Evolutionary conservation across 768 basidiomycete genomes (phyloP).

Genomic region (Rhizopogon vulgaris): DNA sequence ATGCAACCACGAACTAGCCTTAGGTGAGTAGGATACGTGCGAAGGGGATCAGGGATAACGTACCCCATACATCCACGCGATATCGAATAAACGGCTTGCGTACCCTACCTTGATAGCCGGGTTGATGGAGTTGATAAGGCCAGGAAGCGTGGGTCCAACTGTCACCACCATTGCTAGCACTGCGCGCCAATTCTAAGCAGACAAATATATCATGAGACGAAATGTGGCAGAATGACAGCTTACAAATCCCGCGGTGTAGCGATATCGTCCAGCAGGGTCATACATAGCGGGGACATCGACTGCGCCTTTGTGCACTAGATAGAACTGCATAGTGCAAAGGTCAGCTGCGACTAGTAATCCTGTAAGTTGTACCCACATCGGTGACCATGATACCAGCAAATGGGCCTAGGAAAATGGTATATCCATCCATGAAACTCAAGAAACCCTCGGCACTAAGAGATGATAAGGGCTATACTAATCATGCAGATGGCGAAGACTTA

Average conservation of each 20-base stretch:
- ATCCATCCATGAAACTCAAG: conserved; percentile 75
- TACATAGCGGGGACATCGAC: conserved; percentile 86
- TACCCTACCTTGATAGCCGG: conserved; percentile 55
- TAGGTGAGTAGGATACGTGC: conserved; percentile 5
- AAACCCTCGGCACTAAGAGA: conserved; percentile 52
- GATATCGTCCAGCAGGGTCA: conserved; percentile 69
- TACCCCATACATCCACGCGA: conserved; percentile 76
- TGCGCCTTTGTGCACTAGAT: conserved; percentile 64
- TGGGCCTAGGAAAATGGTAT: conserved; percentile 82
- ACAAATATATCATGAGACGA: neutral
- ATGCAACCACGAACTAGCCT: conserved; percentile 19
- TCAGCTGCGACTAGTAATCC: neutral
- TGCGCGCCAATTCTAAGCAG: conserved; percentile 73
- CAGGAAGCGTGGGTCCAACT: conserved; percentile 70
- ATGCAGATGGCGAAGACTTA: conserved; percentile 2
- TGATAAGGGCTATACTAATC: neutral
- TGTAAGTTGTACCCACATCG: conserved; percentile 34
- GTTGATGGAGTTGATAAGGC: conserved; percentile 72
- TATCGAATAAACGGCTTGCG: conserved; percentile 51
- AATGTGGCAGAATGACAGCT: conserved; percentile 19
- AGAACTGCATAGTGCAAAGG: conserved; percentile 43
- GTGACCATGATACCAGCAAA: conserved; percentile 72
- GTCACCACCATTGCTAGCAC: conserved; percentile 62
- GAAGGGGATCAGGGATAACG: conserved; percentile 16
- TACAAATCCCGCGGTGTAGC: conserved; percentile 72